Evolutionary conservation across 2,329 filamentous ascomycete species (phyloP).

Genomic region (Arthrobotrys sinensis): DNA sequence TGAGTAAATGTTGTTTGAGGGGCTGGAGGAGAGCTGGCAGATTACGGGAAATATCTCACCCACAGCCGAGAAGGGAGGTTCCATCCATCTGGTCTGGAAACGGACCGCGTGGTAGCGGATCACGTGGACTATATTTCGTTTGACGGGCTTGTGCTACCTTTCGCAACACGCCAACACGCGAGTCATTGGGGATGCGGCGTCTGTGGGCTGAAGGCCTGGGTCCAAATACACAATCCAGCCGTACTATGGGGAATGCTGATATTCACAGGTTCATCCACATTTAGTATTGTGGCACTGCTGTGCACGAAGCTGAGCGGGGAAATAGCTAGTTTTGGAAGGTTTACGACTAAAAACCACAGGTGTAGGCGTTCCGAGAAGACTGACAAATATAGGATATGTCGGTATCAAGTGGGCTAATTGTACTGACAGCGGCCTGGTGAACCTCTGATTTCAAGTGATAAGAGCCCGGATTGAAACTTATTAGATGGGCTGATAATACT

Average conservation of each 20-base stretch:
- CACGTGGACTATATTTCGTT: constrained; percentile 35
- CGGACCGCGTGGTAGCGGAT: constrained; percentile 26
- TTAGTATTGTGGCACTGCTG: background rate
- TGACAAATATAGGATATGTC: constrained; percentile 20
- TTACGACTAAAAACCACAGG: constrained; percentile 4
- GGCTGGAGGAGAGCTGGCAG: constrained; percentile 52
- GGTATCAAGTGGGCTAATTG: too few species aligned
- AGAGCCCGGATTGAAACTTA: background rate
- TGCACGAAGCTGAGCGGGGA: constrained; percentile 12
- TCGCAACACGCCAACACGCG: constrained; percentile 22
- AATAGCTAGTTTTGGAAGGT: constrained; percentile 16
- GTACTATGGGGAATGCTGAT: background rate
- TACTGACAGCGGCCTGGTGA: background rate
- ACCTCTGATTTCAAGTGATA: too few species aligned
- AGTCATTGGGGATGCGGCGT: background rate
- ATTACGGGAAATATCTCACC: constrained; percentile 58
- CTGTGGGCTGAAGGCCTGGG: background rate
- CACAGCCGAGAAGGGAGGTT: constrained; percentile 59
- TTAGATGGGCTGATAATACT: background rate
- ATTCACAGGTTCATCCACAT: background rate
- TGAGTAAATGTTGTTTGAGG: constrained; percentile 34
- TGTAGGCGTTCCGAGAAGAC: background rate
- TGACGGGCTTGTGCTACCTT: constrained; percentile 24
- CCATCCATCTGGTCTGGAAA: constrained; percentile 49
- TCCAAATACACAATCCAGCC: background rate